Evolutionary conservation across 345 rosid species (phyloP).

Genomic region (Salix exigua): DNA sequence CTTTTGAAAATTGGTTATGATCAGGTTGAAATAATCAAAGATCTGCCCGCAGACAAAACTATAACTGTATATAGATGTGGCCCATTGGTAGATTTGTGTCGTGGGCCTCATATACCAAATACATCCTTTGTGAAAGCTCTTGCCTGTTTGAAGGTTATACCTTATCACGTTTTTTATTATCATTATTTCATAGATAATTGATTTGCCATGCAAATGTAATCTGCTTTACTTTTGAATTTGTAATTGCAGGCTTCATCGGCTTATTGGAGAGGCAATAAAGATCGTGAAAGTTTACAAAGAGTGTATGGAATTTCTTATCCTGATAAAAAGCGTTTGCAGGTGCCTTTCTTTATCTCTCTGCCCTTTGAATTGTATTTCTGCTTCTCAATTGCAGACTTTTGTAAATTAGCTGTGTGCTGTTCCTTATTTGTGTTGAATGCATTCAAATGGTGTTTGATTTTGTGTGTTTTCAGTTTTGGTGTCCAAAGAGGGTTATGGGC

Average conservation of each 20-base stretch:
- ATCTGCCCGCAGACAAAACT: conserved; percentile 80
- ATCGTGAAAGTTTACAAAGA: conserved; percentile 93
- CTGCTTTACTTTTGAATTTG: conserved; percentile 12
- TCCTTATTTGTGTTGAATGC: not conserved
- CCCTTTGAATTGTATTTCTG: not conserved
- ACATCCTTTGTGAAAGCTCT: conserved; percentile 94
- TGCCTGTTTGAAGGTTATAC: conserved; percentile 78
- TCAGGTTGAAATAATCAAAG: conserved; percentile 89
- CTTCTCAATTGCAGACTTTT: not conserved
- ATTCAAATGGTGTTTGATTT: not conserved
- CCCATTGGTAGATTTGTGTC: conserved; percentile 90
- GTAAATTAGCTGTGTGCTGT: not conserved
- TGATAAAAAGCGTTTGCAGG: conserved; percentile 84
- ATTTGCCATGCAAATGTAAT: conserved; percentile 9
- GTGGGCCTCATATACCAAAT: conserved; percentile 99
- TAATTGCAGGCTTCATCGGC: conserved; percentile 87
- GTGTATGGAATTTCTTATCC: conserved; percentile 98
- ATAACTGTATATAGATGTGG: conserved; percentile 98
- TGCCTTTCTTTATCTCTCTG: conserved; percentile 15
- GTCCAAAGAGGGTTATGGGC: not conserved
- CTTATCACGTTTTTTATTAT: conserved; percentile 5
- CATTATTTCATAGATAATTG: conserved; percentile 8
- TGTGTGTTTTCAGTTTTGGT: not conserved
- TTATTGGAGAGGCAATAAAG: conserved; percentile 89
- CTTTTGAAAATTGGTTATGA: conserved; percentile 6